Evolutionary conservation across 1,284 basidiomycete species (phyloP), one percentile per base, ranked within the genome.

Genomic region (Pterulicium gracile): DNA sequence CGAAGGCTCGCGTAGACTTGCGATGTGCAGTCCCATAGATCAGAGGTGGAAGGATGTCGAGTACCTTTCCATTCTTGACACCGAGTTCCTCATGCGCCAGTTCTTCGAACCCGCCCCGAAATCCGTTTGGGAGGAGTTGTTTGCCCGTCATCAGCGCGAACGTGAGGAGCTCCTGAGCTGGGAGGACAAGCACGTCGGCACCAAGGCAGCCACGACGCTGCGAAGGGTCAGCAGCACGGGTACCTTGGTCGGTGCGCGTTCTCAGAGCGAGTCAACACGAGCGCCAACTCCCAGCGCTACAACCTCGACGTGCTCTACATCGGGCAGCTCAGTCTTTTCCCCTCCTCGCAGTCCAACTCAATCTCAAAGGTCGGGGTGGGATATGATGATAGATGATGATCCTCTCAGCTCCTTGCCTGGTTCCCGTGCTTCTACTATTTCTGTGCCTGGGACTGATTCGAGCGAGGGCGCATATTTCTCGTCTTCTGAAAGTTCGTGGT

Each of bases 1-100:
- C 18, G 44, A 46, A 24, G 44, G 44, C 19, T 23, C 44, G 3
- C 34, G 44, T 12, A 24, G 44, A 13, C 22, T 35, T 18, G 12
- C 44, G 2, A 20, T 46, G 21, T 36, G 19, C 17, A 46, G 44
- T 27, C 44, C 44, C 3, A 17, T 42, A 10, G n/a, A 20, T 5
- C 34, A 39, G 15, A 34, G 24, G 10, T 46, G 44, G 44, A 46
- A 46, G 17, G 44, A 46, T 12, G 44, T 46, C 27, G 35, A 24
- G 18, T 39, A 15, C 15, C 14, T 39, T n/a, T 24, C 44, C 19
- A 41, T 46, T 13, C 22, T 46, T n/a, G 44, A 46, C 17, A 46
- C 44, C 15, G 44, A 46, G 24, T 46, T 24, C 24, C 14, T 39
- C 35, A 20, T 39, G 34, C 18, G 44, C 5, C 17, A 22, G 3